A percentile compares a stretch with the other conserved stretches of the same genome.
Conservation (phyloP, 2,329 filamentous ascomycete species). For the Dactylellina drechsleri region DNA sequence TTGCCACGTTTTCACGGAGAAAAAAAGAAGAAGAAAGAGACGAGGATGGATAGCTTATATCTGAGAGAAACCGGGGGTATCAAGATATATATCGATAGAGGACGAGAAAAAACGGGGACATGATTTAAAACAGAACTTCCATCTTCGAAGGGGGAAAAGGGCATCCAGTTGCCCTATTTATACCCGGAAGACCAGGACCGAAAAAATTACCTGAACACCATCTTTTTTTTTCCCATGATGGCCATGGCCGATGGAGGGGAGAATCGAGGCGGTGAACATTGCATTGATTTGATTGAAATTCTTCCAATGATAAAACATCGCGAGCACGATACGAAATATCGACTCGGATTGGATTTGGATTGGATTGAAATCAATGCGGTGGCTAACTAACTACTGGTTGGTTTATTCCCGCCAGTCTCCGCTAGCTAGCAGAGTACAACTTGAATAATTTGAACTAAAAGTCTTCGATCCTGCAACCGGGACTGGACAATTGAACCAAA, state of each 20-base stretch:
- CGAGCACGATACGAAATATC: not conserved
- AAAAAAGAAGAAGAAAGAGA: no score
- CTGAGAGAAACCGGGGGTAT: no score
- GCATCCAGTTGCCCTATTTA: conserved; percentile 51
- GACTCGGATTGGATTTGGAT: conserved; percentile 6
- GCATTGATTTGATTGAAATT: no score
- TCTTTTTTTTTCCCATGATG: conserved; percentile 22
- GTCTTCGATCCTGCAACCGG: conserved; percentile 6
- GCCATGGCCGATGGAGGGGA: conserved; percentile 20
- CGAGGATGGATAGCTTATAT: no score
- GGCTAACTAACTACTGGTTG: not conserved
- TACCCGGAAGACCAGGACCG: conserved; percentile 37
- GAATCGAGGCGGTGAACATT: not conserved
- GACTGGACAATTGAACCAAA: conserved; percentile 8
- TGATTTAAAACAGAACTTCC: not conserved
- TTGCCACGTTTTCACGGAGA: no score
- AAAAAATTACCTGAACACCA: conserved; percentile 36
- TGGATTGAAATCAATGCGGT: not conserved
- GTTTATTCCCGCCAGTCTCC: conserved; percentile 33
- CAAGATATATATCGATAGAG: not conserved
- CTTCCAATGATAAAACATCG: no score
- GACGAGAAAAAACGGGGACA: conserved; percentile 11
- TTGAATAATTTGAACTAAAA: not conserved
- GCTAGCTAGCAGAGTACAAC: conserved; percentile 2
- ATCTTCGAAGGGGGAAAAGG: conserved; percentile 7